Evolutionary conservation across 2,329 filamentous ascomycete genomes (phyloP), one percentile per base, ranked within the genome.

Genomic region (Neospermospora avenae): DNA sequence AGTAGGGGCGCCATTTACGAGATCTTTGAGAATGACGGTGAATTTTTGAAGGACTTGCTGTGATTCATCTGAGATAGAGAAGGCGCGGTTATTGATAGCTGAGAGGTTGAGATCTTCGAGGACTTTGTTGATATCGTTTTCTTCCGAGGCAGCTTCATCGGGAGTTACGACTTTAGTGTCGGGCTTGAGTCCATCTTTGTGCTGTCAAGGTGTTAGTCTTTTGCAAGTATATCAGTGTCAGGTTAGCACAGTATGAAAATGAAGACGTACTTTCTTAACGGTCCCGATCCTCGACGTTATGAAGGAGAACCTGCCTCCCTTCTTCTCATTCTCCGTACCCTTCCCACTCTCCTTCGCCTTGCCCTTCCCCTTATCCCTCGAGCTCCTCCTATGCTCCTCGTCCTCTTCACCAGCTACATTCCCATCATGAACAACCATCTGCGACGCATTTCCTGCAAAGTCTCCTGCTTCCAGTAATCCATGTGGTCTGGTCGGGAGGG

Each of bases 1-100:
- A 0, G 93, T 97, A 3, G 95, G 95, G 1, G 91, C 95, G 63
- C 95, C 95, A 72, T 92, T 93, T 69, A 95, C 84, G 16, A 97
- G 83, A 73, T 99, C 95, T 72, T 93, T 95, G 71, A 99, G 89
- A 35, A 97, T 87, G 58, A 92, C 80, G 1, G 91, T 96, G 80
- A 99, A 99, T 63, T 87, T 85, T 57, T 86, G 84, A 55, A 96
- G 84, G 31, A 96, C 82, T 64, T 91, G 88, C 63, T 91, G 86
- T 0, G 91, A 93, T 68, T 96, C 92, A 61, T 85, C 83, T n/a
- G 90, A 90, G 59, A 96, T 83, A 13, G 87, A 88, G 74, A 97
- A 90, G 62, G 90, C 90, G 60, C 87, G 88, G 77, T 96, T 95
- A 78, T 96, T 93, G 66, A 88, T 84, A 5, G 90, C 89, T 4